Base-by-base conservation (phyloP, 139 green algal genomes). In the Astrephomene gubernaculifera region DNA sequence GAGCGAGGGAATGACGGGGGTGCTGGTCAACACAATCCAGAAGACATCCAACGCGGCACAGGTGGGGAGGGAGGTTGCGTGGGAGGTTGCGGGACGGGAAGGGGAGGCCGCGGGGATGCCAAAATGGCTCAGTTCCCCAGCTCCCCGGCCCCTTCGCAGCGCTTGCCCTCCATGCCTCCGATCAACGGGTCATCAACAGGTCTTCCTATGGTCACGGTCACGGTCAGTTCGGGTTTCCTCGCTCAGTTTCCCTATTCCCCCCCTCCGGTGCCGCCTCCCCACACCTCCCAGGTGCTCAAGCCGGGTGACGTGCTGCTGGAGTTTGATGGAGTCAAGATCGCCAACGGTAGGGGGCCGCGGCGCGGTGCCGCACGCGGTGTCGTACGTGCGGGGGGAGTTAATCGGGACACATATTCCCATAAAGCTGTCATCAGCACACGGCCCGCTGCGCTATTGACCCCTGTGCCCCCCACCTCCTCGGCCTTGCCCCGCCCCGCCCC, bases 1-100 rank as follows among this genome's bases (percentile, higher is more conserved):
- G 91, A 36, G 17, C 14, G 65, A 36, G 22, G 86, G 88, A 45
- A 73, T 83, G 69, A 92, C 81, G 31, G 94, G 94, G 5, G 91
- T 97, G 84, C 87, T 96, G 7, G 85, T 97, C 73, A 96, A 94
- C 88, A 86, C 65, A 33, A 89, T 96, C 57, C 88, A 94, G 82
- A 91, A 90, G 61, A 91, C 90, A 7, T 86, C 73, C 61, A 79
- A 83, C 45, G 81, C 83, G 19, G 74, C 81, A 29, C 75, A 79
- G 88, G 85, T 88, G 65, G 14, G 54, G 4, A 35, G 67, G 36
- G 63, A 24, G 7, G 41, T 22, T 22, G 31, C 17, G n/a, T 12
- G n/a, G n/a, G 25, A 22, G 22, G 60, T 29, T 67, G 60, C 60
- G 60, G 12, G 49, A 17, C 14, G 49, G 49, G 49, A 25, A 17